Evolutionary conservation across 306 rosid genomes (phyloP).

Genomic region (Calophaca sinica): DNA sequence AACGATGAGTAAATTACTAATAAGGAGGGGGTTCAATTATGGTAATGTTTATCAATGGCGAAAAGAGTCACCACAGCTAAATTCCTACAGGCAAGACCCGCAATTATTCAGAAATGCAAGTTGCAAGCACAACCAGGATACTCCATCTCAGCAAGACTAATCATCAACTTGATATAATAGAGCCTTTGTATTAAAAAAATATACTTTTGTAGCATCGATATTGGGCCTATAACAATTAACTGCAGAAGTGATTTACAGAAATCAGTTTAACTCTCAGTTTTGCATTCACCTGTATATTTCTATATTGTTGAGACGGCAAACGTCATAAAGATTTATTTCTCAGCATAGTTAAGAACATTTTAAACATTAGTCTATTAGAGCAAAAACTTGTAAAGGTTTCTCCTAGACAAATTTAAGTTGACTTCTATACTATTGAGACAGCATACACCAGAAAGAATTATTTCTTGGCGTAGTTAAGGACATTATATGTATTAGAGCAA

Average conservation of each 20-base stretch:
- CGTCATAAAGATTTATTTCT: background rate
- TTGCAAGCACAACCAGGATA: conserved; percentile 29
- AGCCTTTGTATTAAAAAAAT: conserved; percentile 3
- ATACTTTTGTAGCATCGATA: background rate
- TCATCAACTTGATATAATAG: background rate
- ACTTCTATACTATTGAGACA: conserved; percentile 19
- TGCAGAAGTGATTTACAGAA: conserved; percentile 4
- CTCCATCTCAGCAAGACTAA: conserved; percentile 16
- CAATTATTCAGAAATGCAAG: conserved; percentile 30
- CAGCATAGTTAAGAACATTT: background rate
- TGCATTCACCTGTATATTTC: conserved; percentile 10
- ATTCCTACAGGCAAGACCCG: conserved; percentile 4
- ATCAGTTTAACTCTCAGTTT: conserved; percentile 28
- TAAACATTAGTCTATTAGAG: background rate
- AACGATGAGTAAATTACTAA: conserved; percentile 21
- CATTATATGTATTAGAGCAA: background rate
- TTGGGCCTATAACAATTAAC: conserved; percentile 18
- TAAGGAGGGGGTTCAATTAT: background rate
- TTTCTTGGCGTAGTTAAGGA: background rate
- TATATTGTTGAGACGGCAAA: conserved; percentile 22
- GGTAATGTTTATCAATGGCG: conserved; percentile 11
- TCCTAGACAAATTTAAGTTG: background rate
- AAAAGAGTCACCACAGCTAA: conserved; percentile 25
- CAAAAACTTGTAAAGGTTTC: background rate
- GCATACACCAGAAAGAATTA: conserved; percentile 14